Conservation (phyloP, 176 grass and related monocot genomes). For the Triticum urartu region DNA sequence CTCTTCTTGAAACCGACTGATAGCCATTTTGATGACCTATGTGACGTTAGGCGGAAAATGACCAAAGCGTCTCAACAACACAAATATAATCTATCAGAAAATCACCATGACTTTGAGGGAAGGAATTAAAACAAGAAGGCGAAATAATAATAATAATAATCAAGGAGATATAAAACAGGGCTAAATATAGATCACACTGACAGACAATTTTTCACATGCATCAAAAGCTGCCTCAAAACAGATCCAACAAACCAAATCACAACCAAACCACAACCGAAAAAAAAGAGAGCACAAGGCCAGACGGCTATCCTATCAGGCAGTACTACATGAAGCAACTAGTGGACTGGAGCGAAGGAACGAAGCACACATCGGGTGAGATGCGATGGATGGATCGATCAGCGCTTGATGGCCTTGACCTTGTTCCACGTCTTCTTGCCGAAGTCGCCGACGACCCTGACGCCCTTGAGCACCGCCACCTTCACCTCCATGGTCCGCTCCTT, state of each 20-base stretch:
- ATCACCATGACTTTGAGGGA: background rate
- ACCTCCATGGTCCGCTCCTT: slow-evolving; percentile 64
- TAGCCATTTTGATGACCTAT: too few relatives aligned
- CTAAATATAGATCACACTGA: background rate
- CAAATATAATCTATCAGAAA: background rate
- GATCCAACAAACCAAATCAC: background rate
- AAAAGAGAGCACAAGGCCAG: background rate
- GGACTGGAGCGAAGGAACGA: background rate
- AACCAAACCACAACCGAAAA: background rate
- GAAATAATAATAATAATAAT: background rate
- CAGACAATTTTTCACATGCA: background rate
- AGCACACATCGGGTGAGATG: background rate
- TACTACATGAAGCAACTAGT: background rate
- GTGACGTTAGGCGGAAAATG: too few relatives aligned
- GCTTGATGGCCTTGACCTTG: slow-evolving; percentile 75
- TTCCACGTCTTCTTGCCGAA: slow-evolving; percentile 74
- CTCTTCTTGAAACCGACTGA: too few relatives aligned
- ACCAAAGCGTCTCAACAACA: too few relatives aligned
- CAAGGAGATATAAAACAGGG: background rate
- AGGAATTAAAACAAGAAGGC: background rate
- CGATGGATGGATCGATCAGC: slow-evolving; percentile 19
- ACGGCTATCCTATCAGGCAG: background rate
- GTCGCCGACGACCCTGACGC: slow-evolving; percentile 62
- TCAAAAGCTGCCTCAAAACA: background rate
- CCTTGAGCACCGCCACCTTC: slow-evolving; percentile 52